Percentiles rank a stretch among this genome's conserved stretches.
phyloP scores from a whole-genome alignment of 352 stramenopile genomes.

The Globisporangium nagaii region DNA sequence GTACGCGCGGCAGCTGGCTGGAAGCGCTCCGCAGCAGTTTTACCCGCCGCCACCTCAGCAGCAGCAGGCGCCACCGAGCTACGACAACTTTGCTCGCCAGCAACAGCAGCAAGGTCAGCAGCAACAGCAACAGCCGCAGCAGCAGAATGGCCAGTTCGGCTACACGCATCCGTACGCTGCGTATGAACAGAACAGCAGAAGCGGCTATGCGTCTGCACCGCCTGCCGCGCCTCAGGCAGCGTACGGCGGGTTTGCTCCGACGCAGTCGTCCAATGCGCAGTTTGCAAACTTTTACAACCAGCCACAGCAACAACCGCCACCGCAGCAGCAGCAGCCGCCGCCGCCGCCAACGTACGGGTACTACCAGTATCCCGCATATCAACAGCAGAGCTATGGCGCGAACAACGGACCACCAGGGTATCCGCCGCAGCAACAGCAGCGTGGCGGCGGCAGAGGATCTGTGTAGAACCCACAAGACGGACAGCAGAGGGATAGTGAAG shows the following conservation, averaged over 20 bases:
- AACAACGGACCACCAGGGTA: neutral
- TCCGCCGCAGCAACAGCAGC: neutral
- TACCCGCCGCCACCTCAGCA: conserved; percentile 15
- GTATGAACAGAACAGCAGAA: conserved; percentile 29
- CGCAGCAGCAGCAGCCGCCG: conserved; percentile 15
- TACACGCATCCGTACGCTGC: conserved; percentile 26
- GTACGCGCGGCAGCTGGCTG: conserved; percentile 50
- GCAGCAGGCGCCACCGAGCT: conserved; percentile 21
- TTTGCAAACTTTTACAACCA: conserved; percentile 43
- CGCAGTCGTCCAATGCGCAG: conserved; percentile 23
- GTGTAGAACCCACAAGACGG: too few relatives aligned
- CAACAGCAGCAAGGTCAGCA: conserved; percentile 17
- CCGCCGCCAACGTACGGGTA: conserved; percentile 18
- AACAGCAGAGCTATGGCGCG: conserved; percentile 7
- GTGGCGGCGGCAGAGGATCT: neutral
- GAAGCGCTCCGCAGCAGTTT: conserved; percentile 35
- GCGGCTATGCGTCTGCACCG: conserved; percentile 1
- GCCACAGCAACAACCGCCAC: conserved; percentile 13
- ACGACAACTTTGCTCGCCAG: conserved; percentile 30
- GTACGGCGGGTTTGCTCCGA: conserved; percentile 21
- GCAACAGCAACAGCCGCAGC: conserved; percentile 19
- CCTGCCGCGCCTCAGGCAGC: conserved; percentile 7
- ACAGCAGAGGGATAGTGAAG: too few relatives aligned
- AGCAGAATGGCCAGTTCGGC: conserved; percentile 3
- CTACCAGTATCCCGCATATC: conserved; percentile 43